These are phyloP conservation scores for Pythium brachiatum DNA, from an alignment of 352 stramenopile species.

Conservation along the genomic window DNA sequence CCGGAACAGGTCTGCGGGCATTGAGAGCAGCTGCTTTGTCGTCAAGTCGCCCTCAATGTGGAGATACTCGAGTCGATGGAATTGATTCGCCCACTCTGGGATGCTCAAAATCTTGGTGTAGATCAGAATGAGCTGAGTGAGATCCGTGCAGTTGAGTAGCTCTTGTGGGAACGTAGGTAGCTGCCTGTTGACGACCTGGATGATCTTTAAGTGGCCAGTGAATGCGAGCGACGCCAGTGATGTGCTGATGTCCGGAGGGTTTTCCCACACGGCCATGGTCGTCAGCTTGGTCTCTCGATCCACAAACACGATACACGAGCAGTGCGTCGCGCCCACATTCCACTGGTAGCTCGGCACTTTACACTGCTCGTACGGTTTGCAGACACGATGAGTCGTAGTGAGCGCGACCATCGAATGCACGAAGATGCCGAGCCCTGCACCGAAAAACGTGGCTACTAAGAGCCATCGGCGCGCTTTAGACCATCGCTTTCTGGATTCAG, in stretches of 20 bases:
- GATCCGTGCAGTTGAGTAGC: constrained; percentile 7
- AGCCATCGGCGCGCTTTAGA: background rate
- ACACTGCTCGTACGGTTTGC: constrained; percentile 10
- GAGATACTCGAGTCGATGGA: constrained; percentile 24
- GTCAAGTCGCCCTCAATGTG: constrained; percentile 19
- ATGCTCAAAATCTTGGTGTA: constrained; percentile 24
- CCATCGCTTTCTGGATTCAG: background rate
- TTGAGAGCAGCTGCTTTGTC: background rate
- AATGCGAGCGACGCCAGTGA: constrained; percentile 11
- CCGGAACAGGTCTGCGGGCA: background rate
- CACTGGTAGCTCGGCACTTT: constrained; percentile 26
- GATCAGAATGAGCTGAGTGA: constrained; percentile 25
- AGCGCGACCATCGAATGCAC: constrained; percentile 21
- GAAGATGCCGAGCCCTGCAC: constrained; percentile 8
- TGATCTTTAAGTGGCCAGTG: constrained; percentile 16
- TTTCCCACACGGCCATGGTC: constrained; percentile 4
- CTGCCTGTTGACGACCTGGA: constrained; percentile 29
- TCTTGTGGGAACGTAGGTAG: constrained; percentile 16
- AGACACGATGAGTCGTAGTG: constrained; percentile 1
- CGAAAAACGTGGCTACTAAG: background rate
- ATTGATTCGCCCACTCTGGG: constrained; percentile 20
- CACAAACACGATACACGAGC: constrained; percentile 26
- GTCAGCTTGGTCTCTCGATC: constrained; percentile 1
- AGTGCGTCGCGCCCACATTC: constrained; percentile 19
- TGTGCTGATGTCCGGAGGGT: constrained; percentile 11